A percentile compares a stretch with the other conserved stretches of the same genome.
Evolutionary conservation across 2,329 filamentous ascomycete genomes (phyloP).

Genomic region (Xylaria hypoxylon): DNA sequence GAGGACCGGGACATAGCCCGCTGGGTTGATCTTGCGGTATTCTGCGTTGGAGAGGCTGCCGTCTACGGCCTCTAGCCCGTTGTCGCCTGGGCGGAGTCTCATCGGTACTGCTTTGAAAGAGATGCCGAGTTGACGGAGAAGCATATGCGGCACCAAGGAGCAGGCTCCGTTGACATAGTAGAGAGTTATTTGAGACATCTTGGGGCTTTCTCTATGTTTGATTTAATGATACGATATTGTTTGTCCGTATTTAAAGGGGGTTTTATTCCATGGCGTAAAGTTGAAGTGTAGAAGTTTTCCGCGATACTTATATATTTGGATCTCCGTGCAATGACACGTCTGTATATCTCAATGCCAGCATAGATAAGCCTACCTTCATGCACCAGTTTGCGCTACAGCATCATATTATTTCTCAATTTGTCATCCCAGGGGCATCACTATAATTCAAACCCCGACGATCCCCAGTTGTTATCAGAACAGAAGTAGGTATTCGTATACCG

Average conservation of each 20-base stretch:
- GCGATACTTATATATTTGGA: background rate
- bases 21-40: conserved; percentile 49
- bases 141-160: conserved; percentile 47
- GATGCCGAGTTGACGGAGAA: conserved; percentile 50
- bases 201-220: background rate
- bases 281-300: background rate
- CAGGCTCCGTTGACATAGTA: conserved; percentile 50
- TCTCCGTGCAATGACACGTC: background rate
- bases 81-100: conserved; percentile 14
- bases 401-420: background rate
- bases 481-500: background rate
- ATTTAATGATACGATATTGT: background rate
- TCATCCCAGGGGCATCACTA: background rate
- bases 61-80: conserved; percentile 47
- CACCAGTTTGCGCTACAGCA: background rate
- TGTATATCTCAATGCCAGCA: background rate
- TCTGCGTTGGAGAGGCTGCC: conserved; percentile 49
- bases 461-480: background rate
- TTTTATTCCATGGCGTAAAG: background rate
- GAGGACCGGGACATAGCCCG: conserved; percentile 51
- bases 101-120: conserved; percentile 44
- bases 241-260: background rate
- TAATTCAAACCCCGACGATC: background rate
- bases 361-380: background rate
- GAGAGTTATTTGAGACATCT: conserved; percentile 45